Evolutionary conservation across 2,329 filamentous ascomycete genomes (phyloP).

Genomic region (Neophaeococcomyces mojaviensis): DNA sequence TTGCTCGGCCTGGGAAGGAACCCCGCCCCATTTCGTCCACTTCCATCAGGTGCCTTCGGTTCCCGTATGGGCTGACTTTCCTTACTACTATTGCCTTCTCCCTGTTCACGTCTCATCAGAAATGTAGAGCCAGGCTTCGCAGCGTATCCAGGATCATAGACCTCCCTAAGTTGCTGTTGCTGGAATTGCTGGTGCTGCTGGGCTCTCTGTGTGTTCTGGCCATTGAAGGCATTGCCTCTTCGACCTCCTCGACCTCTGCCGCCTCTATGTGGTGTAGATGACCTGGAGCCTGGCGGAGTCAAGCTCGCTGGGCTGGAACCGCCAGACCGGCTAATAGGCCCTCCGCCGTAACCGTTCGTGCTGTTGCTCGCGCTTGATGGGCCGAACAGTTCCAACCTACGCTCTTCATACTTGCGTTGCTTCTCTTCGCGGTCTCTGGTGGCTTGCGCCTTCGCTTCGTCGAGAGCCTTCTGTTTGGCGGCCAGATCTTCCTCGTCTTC

Average conservation of each 20-base stretch:
- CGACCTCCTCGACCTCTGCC: conserved; percentile 39
- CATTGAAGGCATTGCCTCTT: conserved; percentile 13
- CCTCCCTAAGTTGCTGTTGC: conserved; percentile 45
- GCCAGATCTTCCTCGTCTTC: conserved; percentile 52
- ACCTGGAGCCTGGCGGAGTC: conserved; percentile 48
- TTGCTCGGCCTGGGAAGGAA: conserved; percentile 40
- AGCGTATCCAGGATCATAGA: conserved; percentile 71
- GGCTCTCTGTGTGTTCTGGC: conserved; percentile 22
- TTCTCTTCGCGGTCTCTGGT: conserved; percentile 79
- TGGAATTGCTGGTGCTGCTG: conserved; percentile 13
- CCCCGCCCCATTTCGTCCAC: conserved; percentile 68
- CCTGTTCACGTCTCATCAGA: conserved; percentile 37
- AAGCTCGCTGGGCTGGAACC: conserved; percentile 55
- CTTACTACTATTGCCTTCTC: conserved; percentile 8
- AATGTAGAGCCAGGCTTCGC: conserved; percentile 53
- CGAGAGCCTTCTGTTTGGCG: conserved; percentile 58
- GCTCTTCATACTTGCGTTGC: conserved; percentile 82
- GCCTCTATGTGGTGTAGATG: conserved; percentile 36
- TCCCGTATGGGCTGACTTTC: conserved; percentile 56
- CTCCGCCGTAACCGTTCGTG: neutral
- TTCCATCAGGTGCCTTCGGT: conserved; percentile 71
- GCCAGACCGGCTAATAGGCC: conserved; percentile 36
- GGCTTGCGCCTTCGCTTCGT: conserved; percentile 71
- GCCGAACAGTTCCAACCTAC: conserved; percentile 78
- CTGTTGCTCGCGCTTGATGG: conserved; percentile 32